phyloP scores from a whole-genome alignment of 208 protist genomes.

The Leishmania braziliensis region DNA sequence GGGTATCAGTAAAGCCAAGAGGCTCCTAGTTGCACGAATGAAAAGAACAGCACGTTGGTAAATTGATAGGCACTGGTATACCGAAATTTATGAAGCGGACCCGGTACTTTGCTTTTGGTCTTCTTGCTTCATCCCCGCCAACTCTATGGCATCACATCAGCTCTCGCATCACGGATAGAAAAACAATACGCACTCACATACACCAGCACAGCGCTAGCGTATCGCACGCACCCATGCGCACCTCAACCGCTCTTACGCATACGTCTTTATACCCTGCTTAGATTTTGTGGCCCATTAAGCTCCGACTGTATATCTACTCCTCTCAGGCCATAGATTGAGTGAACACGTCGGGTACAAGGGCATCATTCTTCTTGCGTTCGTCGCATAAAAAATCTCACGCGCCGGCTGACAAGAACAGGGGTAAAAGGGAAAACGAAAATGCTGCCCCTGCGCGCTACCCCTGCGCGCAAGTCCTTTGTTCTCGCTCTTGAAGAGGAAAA shows the following conservation, averaged over 20 bases:
- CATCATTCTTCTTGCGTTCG: neutral
- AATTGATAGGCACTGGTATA: neutral
- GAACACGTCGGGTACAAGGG: neutral
- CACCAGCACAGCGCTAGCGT: neutral
- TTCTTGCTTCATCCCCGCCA: neutral
- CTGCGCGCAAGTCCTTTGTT: neutral
- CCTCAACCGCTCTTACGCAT: neutral
- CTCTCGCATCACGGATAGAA: no score
- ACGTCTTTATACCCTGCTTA: neutral
- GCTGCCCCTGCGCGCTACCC: neutral
- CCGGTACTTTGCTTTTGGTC: neutral
- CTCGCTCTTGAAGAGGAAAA: neutral
- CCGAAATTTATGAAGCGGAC: neutral
- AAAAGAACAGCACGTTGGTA: neutral
- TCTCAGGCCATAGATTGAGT: neutral
- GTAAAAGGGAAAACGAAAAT: neutral
- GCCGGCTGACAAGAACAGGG: neutral
- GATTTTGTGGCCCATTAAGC: neutral
- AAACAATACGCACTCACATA: neutral
- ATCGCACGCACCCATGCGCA: neutral
- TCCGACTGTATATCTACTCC: neutral
- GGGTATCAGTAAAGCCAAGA: neutral
- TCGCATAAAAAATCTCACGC: neutral
- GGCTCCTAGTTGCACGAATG: neutral
- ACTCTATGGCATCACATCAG: neutral